Evolutionary conservation across 495 filamentous ascomycete genomes (phyloP).

Genomic region (Penicillium canariense): DNA sequence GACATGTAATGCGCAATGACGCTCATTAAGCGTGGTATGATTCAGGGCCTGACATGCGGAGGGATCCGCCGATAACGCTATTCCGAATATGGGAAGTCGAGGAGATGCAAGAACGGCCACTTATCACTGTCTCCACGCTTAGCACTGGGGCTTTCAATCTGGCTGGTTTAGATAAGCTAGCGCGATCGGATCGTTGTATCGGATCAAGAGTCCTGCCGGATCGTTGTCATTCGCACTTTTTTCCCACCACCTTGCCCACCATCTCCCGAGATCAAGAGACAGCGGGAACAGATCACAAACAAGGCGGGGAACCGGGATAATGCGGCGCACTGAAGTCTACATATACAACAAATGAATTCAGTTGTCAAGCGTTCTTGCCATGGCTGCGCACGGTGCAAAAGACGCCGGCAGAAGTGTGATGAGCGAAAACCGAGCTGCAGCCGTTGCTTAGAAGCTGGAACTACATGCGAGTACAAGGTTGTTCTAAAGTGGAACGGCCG

Average conservation of each 20-base stretch:
- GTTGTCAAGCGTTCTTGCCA: conserved; percentile 9
- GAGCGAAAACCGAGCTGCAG: conserved; percentile 13
- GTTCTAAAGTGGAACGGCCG: conserved; percentile 19
- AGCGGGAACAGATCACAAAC: background rate
- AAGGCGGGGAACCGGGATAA: background rate
- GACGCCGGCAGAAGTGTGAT: conserved; percentile 20
- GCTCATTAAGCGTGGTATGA: background rate
- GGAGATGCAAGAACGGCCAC: conserved; percentile 4
- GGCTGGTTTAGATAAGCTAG: background rate
- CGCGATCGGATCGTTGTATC: background rate
- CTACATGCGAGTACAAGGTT: conserved; percentile 14
- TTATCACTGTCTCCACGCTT: background rate
- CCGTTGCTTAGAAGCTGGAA: conserved; percentile 10
- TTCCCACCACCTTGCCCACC: background rate
- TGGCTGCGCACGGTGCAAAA: conserved; percentile 18
- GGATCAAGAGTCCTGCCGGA: background rate
- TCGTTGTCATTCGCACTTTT: background rate
- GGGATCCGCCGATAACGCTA: conserved; percentile 14
- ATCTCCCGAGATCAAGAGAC: too few relatives aligned
- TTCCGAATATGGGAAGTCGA: conserved; percentile 12
- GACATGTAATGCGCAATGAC: background rate
- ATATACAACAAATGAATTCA: background rate
- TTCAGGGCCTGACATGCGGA: background rate
- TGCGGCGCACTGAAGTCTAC: background rate
- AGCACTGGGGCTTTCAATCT: background rate